Evolutionary conservation across 2,329 filamentous ascomycete species (phyloP).

Genomic region (Cladorrhinum sp.): DNA sequence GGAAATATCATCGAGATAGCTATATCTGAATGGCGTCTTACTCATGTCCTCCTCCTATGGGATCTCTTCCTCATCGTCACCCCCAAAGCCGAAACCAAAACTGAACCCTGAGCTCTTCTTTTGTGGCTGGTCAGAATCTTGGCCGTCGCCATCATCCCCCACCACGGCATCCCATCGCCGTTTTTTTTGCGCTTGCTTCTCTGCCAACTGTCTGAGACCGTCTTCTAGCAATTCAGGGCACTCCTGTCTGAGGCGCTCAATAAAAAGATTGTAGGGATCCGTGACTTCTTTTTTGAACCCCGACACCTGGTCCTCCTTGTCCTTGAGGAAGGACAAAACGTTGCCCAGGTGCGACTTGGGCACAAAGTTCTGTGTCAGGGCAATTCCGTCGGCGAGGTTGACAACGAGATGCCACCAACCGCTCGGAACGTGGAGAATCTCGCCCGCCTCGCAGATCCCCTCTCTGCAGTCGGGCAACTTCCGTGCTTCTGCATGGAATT

Average conservation of each 20-base stretch:
- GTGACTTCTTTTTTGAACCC: conserved; percentile 72
- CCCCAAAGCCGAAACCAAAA: conserved; percentile 57
- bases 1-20: neutral
- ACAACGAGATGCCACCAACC: conserved; percentile 98
- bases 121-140: conserved; percentile 18
- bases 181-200: conserved; percentile 62
- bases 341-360: conserved; percentile 70
- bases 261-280: conserved; percentile 73
- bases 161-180: conserved; percentile 84
- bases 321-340: conserved; percentile 74
- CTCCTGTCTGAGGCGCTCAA: conserved; percentile 59
- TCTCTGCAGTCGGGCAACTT: conserved; percentile 74
- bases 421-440: conserved; percentile 87
- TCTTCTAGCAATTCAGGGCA: conserved; percentile 66
- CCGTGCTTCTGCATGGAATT: conserved; percentile 82
- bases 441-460: conserved; percentile 78
- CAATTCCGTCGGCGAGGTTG: conserved; percentile 80
- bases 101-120: conserved; percentile 44
- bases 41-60: conserved; percentile 15
- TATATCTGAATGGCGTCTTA: neutral
- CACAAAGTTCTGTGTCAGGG: conserved; percentile 94
- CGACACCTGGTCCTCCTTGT: conserved; percentile 81
- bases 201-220: conserved; percentile 63
- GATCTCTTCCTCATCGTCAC: conserved; percentile 46
- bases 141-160: conserved; percentile 45